Evolutionary conservation across 2,329 filamentous ascomycete genomes (phyloP).

Genomic region (Ophiostoma piceae): DNA sequence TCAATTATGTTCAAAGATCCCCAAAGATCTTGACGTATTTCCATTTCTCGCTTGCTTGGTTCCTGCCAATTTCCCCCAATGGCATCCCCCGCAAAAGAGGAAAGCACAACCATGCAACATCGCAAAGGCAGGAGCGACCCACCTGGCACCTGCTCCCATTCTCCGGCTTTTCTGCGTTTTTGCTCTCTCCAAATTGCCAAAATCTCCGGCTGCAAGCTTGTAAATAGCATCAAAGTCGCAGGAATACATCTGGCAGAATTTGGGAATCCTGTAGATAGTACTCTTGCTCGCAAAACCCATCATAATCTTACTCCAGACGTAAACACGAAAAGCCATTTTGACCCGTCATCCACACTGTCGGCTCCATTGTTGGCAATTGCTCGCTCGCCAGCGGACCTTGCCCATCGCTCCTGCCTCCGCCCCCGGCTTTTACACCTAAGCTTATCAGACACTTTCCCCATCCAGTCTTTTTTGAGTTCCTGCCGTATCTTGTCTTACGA

Average conservation of each 20-base stretch:
- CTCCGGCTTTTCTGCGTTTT: neutral
- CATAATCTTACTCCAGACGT: neutral
- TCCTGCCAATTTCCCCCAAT: conserved; percentile 17
- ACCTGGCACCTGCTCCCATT: conserved; percentile 7
- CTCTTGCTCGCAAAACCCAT: neutral
- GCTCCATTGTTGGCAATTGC: conserved; percentile 9
- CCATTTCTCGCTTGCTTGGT: neutral
- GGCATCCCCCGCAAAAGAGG: conserved; percentile 17
- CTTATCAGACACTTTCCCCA: conserved; percentile 10
- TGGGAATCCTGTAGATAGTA: neutral
- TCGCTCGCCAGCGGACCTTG: neutral
- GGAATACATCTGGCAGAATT: neutral
- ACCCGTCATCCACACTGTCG: conserved; percentile 6
- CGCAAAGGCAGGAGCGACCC: conserved; percentile 9
- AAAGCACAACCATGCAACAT: neutral
- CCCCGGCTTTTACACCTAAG: neutral
- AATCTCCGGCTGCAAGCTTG: neutral
- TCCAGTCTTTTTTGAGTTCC: neutral
- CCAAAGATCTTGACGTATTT: neutral
- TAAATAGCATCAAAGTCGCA: neutral
- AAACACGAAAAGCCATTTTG: neutral
- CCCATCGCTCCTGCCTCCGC: neutral
- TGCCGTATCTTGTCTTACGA: conserved; percentile 8
- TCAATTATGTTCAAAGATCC: no score
- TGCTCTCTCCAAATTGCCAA: neutral